Evolutionary conservation across 805 yeast genomes (phyloP).

Genomic region (Starmerella sp.): DNA sequence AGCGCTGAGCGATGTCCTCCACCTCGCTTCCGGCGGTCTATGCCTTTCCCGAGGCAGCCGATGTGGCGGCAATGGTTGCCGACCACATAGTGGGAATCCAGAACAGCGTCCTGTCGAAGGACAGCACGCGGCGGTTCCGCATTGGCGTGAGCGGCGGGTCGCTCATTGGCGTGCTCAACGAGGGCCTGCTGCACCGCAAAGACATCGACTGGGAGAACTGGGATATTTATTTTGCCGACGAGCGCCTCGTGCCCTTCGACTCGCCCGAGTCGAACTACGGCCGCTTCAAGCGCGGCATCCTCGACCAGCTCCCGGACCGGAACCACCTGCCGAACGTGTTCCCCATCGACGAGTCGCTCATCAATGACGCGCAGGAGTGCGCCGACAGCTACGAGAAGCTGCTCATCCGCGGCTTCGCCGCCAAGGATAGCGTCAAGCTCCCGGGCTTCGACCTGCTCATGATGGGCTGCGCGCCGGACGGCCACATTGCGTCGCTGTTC

Average conservation of each 20-base stretch:
- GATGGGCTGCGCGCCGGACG: slow-evolving; percentile 97
- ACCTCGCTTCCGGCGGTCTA: slow-evolving; percentile 57
- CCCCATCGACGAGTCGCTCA: slow-evolving; percentile 68
- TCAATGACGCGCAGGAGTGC: slow-evolving; percentile 60
- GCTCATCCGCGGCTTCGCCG: slow-evolving; percentile 81
- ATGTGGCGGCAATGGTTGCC: slow-evolving; percentile 94
- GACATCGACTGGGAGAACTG: slow-evolving; percentile 85
- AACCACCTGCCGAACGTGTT: slow-evolving; percentile 54
- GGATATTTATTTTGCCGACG: slow-evolving; percentile 96
- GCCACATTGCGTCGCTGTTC: slow-evolving; percentile 92
- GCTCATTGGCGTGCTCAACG: slow-evolving; percentile 69
- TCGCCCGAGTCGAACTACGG: slow-evolving; percentile 81
- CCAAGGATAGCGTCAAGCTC: slow-evolving; percentile 87
- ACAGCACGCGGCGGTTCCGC: slow-evolving; percentile 52
- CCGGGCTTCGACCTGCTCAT: slow-evolving; percentile 88
- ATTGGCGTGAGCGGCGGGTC: slow-evolving; percentile 93
- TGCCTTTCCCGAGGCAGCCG: slow-evolving; percentile 80
- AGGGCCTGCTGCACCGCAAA: slow-evolving; percentile 67
- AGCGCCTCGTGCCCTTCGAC: slow-evolving; percentile 80
- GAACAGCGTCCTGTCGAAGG: slow-evolving; percentile 44
- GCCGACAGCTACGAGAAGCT: slow-evolving; percentile 88
- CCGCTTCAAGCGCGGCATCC: slow-evolving; percentile 68
- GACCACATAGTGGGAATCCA: slow-evolving; percentile 88
- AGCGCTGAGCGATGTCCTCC: slow-evolving; percentile 10
- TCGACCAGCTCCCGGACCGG: slow-evolving; percentile 52